Evolutionary conservation across 306 rosid species (phyloP).

Genomic region (Prunus salicina): DNA sequence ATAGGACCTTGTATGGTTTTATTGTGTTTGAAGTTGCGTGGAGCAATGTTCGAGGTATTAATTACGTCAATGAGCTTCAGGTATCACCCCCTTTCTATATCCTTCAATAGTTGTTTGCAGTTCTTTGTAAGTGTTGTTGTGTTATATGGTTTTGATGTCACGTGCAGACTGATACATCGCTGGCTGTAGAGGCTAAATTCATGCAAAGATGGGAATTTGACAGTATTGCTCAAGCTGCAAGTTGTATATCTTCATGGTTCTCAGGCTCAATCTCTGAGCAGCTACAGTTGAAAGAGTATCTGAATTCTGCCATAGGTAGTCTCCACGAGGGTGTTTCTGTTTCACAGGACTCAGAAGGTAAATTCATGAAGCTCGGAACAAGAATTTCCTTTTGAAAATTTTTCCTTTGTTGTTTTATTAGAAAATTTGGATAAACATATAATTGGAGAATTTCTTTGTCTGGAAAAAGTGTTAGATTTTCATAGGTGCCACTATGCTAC

Average conservation of each 20-base stretch:
- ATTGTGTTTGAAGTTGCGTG: conserved; percentile 87
- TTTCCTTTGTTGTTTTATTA: neutral
- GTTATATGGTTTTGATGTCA: conserved; percentile 16
- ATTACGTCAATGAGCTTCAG: conserved; percentile 95
- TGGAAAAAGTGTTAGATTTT: neutral
- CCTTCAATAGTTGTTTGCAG: conserved; percentile 18
- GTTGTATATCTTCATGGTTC: conserved; percentile 78
- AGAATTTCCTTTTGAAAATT: neutral
- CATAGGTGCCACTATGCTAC: neutral
- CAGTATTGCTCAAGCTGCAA: conserved; percentile 80
- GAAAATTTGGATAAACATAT: neutral
- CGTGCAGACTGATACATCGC: conserved; percentile 84
- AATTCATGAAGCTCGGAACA: neutral
- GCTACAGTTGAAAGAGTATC: conserved; percentile 57
- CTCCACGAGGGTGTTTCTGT: neutral
- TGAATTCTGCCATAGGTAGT: conserved; percentile 66
- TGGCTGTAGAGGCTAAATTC: conserved; percentile 71
- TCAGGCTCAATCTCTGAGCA: conserved; percentile 65
- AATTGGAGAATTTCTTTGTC: neutral
- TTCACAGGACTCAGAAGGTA: neutral
- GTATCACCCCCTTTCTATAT: conserved; percentile 33
- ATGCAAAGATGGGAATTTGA: conserved; percentile 99
- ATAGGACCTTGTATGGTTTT: conserved; percentile 77
- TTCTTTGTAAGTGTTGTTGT: conserved; percentile 16
- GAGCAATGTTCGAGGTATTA: conserved; percentile 82